Evolutionary conservation across 2,329 filamentous ascomycete genomes (phyloP).

Genomic region (Sarocladium kiliense): DNA sequence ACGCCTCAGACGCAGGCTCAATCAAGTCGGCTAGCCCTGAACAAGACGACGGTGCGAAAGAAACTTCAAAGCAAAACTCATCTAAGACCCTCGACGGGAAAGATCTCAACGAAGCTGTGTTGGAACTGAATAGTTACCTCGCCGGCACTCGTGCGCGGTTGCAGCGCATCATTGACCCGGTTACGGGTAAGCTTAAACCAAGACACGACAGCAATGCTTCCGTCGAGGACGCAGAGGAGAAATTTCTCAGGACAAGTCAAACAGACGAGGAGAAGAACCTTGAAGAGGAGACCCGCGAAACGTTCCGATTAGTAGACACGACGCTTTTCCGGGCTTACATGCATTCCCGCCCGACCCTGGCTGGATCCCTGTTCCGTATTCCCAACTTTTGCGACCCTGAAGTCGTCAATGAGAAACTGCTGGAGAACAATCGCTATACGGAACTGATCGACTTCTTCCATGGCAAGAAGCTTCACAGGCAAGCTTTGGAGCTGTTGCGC

Average conservation of each 20-base stretch:
- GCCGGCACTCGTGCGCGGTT: conserved; percentile 72
- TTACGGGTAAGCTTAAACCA: conserved; percentile 56
- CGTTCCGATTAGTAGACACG: conserved; percentile 84
- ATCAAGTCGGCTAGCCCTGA: conserved; percentile 47
- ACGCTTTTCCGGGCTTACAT: conserved; percentile 93
- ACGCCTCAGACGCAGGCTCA: conserved; percentile 51
- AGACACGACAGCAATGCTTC: conserved; percentile 35
- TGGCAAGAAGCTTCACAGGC: conserved; percentile 86
- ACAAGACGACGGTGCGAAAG: conserved; percentile 38
- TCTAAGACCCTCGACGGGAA: conserved; percentile 59
- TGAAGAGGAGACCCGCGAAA: conserved; percentile 65
- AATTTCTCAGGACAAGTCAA: conserved; percentile 43
- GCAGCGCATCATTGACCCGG: conserved; percentile 57
- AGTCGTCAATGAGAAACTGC: conserved; percentile 87
- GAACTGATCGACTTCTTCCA: conserved; percentile 97
- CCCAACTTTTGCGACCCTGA: conserved; percentile 96
- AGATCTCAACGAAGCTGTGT: conserved; percentile 75
- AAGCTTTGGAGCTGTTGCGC: conserved; percentile 76
- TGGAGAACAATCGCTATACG: conserved; percentile 83
- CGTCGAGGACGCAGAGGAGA: conserved; percentile 48
- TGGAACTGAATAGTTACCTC: conserved; percentile 80
- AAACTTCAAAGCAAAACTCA: neutral
- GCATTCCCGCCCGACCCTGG: conserved; percentile 80
- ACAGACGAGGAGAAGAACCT: conserved; percentile 55
- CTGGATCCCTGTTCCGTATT: conserved; percentile 86